A percentile compares a stretch with the other conserved stretches of the same genome.
Conservation (phyloP, 1,284 basidiomycete species). For the Microbotryum violaceum region DNA sequence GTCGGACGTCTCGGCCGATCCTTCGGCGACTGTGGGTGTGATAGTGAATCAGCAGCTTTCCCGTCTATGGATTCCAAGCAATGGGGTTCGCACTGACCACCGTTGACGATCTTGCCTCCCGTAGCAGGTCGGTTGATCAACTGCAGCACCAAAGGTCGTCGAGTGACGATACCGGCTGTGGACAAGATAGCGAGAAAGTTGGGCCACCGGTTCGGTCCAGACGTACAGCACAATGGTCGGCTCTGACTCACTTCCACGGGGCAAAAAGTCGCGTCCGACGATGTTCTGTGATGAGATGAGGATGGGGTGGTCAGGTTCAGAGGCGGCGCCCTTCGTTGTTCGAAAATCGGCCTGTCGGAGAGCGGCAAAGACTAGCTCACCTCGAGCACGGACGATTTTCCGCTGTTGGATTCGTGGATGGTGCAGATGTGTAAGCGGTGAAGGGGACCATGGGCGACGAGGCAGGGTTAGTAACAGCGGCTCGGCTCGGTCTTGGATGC, state of each 20-base stretch:
- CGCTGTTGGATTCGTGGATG: conserved; percentile 23
- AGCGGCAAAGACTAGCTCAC: conserved; percentile 34
- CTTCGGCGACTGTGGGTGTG: conserved; percentile 11
- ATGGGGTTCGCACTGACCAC: too few species aligned
- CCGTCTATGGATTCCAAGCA: too few species aligned
- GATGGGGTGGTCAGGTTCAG: background rate
- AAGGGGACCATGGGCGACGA: background rate
- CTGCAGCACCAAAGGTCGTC: conserved; percentile 74
- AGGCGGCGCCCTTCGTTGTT: background rate
- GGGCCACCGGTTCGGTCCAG: background rate
- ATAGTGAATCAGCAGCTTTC: background rate
- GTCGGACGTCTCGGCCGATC: conserved; percentile 29
- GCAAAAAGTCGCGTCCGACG: conserved; percentile 92
- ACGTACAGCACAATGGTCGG: background rate
- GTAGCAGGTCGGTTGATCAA: conserved; percentile 67
- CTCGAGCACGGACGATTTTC: conserved; percentile 50
- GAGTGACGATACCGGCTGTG: conserved; percentile 77
- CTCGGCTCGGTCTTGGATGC: background rate
- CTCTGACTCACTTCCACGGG: conserved; percentile 63
- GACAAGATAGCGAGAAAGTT: background rate
- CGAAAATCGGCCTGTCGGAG: background rate
- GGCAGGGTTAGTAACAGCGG: background rate
- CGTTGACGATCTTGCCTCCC: conserved; percentile 2
- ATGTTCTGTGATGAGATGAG: conserved; percentile 58
- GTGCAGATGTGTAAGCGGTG: background rate